A percentile compares a stretch with the other conserved stretches of the same genome.
Evolutionary conservation across 148 eudicot species (phyloP).

Genomic region (Oxyria digyna): DNA sequence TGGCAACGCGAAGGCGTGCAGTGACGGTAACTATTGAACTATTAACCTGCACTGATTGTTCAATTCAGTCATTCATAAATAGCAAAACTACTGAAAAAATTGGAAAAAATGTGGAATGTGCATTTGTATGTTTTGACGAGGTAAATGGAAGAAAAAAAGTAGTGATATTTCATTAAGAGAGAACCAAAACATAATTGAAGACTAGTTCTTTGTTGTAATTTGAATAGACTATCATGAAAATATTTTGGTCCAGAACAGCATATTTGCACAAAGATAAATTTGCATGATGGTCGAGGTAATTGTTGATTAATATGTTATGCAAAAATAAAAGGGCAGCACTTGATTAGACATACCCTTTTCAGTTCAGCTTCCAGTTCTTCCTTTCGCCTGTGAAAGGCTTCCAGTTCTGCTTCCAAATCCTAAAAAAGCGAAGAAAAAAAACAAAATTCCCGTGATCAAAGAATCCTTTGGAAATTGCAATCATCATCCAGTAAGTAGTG

Average conservation of each 20-base stretch:
- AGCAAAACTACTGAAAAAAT: background rate
- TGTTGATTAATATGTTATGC: background rate
- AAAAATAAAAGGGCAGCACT: background rate
- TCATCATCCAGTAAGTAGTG: background rate
- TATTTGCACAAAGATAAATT: background rate
- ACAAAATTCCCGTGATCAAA: too few species aligned
- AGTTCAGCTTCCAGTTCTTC: conserved; percentile 32
- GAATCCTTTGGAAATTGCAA: background rate
- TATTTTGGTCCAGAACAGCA: background rate
- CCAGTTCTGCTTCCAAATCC: conserved; percentile 33
- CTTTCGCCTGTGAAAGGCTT: conserved; percentile 26
- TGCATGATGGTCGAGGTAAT: background rate
- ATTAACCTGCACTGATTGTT: conserved; percentile 22
- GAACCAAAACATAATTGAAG: background rate
- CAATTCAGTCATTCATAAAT: background rate
- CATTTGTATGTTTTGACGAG: too few species aligned
- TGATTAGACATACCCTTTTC: conserved; percentile 20
- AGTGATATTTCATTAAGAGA: too few species aligned
- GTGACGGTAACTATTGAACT: conserved; percentile 21
- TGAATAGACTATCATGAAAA: background rate
- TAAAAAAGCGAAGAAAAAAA: conserved; percentile 11
- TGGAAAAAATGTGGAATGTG: too few species aligned
- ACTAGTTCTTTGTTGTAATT: background rate
- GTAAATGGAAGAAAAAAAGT: too few species aligned
- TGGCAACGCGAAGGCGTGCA: conserved; percentile 34